Evolutionary conservation across 108 stramenopile genomes (phyloP).

Genomic region (Skeletonema tropicum): DNA sequence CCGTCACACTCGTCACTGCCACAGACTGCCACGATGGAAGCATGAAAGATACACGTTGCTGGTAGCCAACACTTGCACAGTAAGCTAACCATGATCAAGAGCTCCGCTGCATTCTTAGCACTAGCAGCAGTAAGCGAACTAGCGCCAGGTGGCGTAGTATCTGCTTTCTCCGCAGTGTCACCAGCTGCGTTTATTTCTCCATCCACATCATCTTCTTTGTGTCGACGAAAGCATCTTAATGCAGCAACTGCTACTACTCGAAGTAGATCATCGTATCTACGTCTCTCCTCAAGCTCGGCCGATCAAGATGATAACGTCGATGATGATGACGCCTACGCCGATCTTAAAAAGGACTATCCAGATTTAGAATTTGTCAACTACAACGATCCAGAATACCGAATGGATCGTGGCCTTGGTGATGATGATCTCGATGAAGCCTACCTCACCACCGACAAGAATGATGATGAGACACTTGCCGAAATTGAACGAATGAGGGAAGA

Average conservation of each 20-base stretch:
- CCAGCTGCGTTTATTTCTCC: not conserved
- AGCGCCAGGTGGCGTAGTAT: not conserved
- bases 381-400: slow-evolving; percentile 74
- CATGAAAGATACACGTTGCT: not conserved
- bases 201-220: not conserved
- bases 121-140: not conserved
- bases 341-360: slow-evolving; percentile 60
- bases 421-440: slow-evolving; percentile 42
- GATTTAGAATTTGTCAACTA: slow-evolving; percentile 90
- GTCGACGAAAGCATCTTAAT: too few species aligned
- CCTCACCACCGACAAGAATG: not conserved
- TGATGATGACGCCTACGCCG: slow-evolving; percentile 54
- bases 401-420: slow-evolving; percentile 69
- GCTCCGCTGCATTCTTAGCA: not conserved
- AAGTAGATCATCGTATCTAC: too few species aligned
- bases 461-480: slow-evolving; percentile 61
- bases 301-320: not conserved
- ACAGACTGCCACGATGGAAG: not conserved
- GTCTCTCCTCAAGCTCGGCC: too few species aligned
- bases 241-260: too few species aligned
- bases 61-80: too few species aligned
- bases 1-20: too few species aligned
- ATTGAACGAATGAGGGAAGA: slow-evolving; percentile 90
- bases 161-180: not conserved
- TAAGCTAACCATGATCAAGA: not conserved